Conservation (phyloP, 768 basidiomycete genomes). For the Neoboletus subvelutipes region DNA sequence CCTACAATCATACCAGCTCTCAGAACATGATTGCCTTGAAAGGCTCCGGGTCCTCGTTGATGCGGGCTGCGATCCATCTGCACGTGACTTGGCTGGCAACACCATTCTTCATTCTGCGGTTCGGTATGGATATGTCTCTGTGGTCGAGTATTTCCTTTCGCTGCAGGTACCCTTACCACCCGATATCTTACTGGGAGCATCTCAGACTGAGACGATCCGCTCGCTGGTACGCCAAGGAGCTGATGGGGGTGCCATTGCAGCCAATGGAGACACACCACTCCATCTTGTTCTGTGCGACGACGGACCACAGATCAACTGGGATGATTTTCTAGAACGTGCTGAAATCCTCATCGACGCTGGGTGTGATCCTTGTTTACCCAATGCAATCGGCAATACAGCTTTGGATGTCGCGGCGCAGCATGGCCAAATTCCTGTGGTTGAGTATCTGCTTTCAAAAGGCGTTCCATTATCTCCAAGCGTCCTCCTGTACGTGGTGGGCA, state of each 20-base stretch:
- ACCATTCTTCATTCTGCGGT: neutral
- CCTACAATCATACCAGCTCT: neutral
- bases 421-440: neutral
- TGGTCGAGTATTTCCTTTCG: neutral
- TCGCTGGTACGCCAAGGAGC: neutral
- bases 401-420: neutral
- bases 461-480: neutral
- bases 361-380: neutral
- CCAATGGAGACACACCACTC: neutral
- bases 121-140: neutral
- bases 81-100: neutral
- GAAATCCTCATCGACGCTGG: neutral
- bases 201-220: neutral
- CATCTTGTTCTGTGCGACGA: neutral
- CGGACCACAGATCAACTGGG: neutral
- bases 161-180: neutral
- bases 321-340: neutral
- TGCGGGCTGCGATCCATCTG: slow-evolving; percentile 10
- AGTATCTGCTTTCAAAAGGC: neutral
- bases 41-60: neutral
- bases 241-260: neutral
- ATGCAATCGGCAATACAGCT: neutral
- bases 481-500: neutral
- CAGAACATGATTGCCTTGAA: neutral
- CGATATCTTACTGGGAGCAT: neutral